phyloP scores from a whole-genome alignment of 192 early-diverging fungal genomes.

The Backusella tarrabulga region DNA sequence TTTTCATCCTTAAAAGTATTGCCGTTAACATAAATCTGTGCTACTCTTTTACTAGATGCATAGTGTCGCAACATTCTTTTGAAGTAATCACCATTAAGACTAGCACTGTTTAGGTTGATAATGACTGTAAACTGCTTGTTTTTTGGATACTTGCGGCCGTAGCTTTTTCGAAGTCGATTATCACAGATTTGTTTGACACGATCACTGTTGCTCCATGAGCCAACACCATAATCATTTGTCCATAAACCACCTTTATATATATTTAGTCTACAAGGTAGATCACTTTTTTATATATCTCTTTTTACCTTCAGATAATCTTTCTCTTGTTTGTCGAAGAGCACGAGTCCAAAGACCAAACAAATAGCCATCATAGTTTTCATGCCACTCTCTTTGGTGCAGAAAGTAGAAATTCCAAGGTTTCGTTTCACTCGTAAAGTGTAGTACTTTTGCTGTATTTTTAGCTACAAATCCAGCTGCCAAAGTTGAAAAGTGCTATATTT shows the following conservation, averaged over 20 bases:
- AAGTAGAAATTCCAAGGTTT: constrained; percentile 30
- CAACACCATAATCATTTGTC: background rate
- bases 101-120: background rate
- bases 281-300: background rate
- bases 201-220: background rate
- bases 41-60: background rate
- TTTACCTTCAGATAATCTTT: background rate
- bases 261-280: background rate
- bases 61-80: background rate
- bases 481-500: constrained; percentile 19
- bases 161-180: background rate
- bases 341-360: constrained; percentile 16
- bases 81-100: background rate
- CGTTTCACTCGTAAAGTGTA: constrained; percentile 34
- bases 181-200: constrained; percentile 3
- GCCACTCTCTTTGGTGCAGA: constrained; percentile 19
- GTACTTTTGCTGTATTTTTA: constrained; percentile 22
- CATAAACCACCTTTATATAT: background rate
- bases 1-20: background rate
- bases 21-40: background rate
- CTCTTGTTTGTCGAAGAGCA: background rate
- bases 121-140: background rate
- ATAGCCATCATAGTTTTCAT: constrained; percentile 25
- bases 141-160: background rate
- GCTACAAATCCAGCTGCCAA: background rate